Evolutionary conservation across 2,329 filamentous ascomycete species (phyloP).

Genomic region (Ceratocystis diversiconidia): DNA sequence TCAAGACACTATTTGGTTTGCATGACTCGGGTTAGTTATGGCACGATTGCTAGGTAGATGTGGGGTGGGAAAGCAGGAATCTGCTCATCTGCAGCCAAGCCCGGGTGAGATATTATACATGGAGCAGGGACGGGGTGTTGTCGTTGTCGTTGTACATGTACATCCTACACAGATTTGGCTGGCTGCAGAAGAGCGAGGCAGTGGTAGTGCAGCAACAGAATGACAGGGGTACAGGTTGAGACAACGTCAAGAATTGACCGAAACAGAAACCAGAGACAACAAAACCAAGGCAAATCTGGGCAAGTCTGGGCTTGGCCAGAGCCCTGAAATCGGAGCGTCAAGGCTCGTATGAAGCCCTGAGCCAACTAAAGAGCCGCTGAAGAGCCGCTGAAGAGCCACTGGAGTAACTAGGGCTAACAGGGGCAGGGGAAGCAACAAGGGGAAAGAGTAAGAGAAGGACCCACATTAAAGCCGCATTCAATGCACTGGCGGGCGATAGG

Average conservation of each 20-base stretch:
- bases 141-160: background rate
- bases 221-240: background rate
- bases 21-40: background rate
- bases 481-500: slow-evolving; percentile 48
- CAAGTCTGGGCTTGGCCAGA: background rate
- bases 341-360: too few relatives aligned
- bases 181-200: background rate
- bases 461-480: slow-evolving; percentile 70
- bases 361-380: too few relatives aligned
- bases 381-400: background rate
- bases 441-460: slow-evolving; percentile 22
- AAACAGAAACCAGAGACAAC: background rate
- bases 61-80: background rate
- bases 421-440: background rate
- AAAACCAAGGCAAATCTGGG: background rate
- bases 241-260: background rate
- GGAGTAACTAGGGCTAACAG: background rate
- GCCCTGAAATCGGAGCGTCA: too few relatives aligned
- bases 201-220: background rate
- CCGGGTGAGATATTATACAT: background rate
- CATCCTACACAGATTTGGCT: background rate
- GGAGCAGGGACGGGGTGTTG: background rate
- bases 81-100: slow-evolving; percentile 1
- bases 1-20: slow-evolving; percentile 45
- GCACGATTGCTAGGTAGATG: background rate